Evolutionary conservation across 306 rosid genomes (phyloP).

Genomic region (Cucurbita ficifolia): DNA sequence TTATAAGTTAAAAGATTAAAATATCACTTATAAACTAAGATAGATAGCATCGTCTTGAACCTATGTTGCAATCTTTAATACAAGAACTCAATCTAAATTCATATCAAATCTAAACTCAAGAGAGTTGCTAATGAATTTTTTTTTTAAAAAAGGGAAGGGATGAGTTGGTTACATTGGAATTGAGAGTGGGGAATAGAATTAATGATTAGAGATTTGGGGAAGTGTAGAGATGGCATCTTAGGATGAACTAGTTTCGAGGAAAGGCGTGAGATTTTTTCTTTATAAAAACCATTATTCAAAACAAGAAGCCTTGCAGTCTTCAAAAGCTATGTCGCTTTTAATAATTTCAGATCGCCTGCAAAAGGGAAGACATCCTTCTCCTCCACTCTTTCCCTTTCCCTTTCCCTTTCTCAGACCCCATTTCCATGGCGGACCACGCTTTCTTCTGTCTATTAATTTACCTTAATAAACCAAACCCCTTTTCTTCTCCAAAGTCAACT

Average conservation of each 20-base stretch:
- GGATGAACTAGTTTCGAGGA: not conserved
- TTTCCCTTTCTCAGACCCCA: not conserved
- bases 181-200: not conserved
- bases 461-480: not conserved
- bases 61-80: too few species aligned
- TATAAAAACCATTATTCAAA: not conserved
- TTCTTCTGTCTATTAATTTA: not conserved
- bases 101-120: too few species aligned
- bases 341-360: not conserved
- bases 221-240: not conserved
- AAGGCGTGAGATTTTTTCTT: not conserved
- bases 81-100: too few species aligned
- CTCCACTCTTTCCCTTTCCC: not conserved
- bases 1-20: too few species aligned
- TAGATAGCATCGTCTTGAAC: too few species aligned
- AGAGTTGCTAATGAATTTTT: too few species aligned
- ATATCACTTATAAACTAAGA: too few species aligned
- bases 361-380: not conserved
- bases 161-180: slow-evolving; percentile 6
- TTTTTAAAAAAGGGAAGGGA: too few species aligned
- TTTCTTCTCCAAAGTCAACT: not conserved
- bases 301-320: not conserved
- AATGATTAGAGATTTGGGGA: not conserved
- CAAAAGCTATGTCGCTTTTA: not conserved
- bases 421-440: not conserved